Percentiles rank a stretch among this genome's conserved stretches.
phyloP scores from a whole-genome alignment of 495 filamentous ascomycete species.

The Coniosporium apollinis region DNA sequence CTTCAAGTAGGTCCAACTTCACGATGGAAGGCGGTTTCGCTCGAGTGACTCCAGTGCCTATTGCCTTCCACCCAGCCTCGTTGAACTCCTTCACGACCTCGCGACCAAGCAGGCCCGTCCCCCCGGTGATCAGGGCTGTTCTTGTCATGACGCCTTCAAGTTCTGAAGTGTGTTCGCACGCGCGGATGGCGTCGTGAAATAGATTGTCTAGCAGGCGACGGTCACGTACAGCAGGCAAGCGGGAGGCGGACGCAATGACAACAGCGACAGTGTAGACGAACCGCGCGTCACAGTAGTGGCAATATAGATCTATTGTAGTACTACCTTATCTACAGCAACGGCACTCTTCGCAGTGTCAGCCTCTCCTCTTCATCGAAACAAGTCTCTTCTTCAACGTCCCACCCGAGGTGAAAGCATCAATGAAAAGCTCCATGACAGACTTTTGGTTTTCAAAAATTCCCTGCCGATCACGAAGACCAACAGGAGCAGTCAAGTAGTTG shows the following conservation, averaged over 20 bases:
- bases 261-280: too few species aligned
- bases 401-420: conserved; percentile 1
- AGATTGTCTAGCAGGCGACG: too few species aligned
- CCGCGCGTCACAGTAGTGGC: too few species aligned
- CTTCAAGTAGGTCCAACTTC: conserved; percentile 57
- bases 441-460: conserved; percentile 27
- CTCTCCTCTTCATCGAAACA: too few species aligned
- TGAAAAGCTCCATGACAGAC: not conserved
- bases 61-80: conserved; percentile 48
- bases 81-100: conserved; percentile 64
- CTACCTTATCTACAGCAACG: too few species aligned
- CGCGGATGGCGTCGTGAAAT: too few species aligned
- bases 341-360: too few species aligned
- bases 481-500: conserved; percentile 25
- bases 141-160: conserved; percentile 38
- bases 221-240: too few species aligned
- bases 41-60: conserved; percentile 65
- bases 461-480: conserved; percentile 29
- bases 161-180: too few species aligned
- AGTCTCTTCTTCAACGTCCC: conserved; percentile 1
- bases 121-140: conserved; percentile 67
- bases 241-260: too few species aligned
- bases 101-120: conserved; percentile 68
- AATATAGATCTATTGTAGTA: too few species aligned
- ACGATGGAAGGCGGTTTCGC: conserved; percentile 54